Evolutionary conservation across 208 protist genomes (phyloP).

Genomic region (Leishmania martiniquensis): DNA sequence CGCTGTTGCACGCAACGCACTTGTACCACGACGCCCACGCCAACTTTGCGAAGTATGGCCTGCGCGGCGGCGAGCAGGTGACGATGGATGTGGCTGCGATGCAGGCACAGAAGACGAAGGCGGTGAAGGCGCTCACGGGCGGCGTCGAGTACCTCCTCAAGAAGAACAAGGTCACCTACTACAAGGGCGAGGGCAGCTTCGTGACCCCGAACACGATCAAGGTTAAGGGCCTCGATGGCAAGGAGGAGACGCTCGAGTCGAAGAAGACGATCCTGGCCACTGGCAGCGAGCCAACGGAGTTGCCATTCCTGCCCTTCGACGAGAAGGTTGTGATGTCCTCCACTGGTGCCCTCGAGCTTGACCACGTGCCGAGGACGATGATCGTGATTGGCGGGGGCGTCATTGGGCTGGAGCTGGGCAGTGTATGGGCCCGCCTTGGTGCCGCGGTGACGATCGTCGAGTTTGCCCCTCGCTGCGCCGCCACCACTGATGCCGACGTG

Average conservation of each 20-base stretch:
- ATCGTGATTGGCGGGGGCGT: slow-evolving; percentile 99
- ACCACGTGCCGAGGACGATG: slow-evolving; percentile 97
- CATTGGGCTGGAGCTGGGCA: slow-evolving; percentile 99
- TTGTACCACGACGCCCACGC: slow-evolving; percentile 96
- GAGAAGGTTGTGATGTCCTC: slow-evolving; percentile 98
- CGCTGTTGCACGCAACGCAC: slow-evolving; percentile 98
- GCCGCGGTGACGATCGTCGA: slow-evolving; percentile 99
- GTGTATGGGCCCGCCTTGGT: slow-evolving; percentile 98
- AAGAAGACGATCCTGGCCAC: slow-evolving; percentile 99
- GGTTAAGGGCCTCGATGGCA: slow-evolving; percentile 93
- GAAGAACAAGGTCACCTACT: slow-evolving; percentile 99
- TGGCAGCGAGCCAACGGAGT: slow-evolving; percentile 95
- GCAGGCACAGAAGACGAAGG: slow-evolving; percentile 97
- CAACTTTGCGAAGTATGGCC: slow-evolving; percentile 94
- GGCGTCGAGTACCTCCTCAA: slow-evolving; percentile 99
- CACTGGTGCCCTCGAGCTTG: slow-evolving; percentile 96
- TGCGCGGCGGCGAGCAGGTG: slow-evolving; percentile 84
- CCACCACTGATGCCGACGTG: slow-evolving; percentile 88
- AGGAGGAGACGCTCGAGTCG: slow-evolving; percentile 85
- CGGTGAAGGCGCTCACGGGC: slow-evolving; percentile 94
- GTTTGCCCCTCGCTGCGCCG: slow-evolving; percentile 93
- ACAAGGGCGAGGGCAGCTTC: slow-evolving; percentile 95
- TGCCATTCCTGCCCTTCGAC: slow-evolving; percentile 97
- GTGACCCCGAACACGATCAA: slow-evolving; percentile 61
- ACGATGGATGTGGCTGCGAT: slow-evolving; percentile 95